Evolutionary conservation across 345 rosid genomes (phyloP), one percentile per base, ranked within the genome.

Genomic region (Kernera saxatilis): DNA sequence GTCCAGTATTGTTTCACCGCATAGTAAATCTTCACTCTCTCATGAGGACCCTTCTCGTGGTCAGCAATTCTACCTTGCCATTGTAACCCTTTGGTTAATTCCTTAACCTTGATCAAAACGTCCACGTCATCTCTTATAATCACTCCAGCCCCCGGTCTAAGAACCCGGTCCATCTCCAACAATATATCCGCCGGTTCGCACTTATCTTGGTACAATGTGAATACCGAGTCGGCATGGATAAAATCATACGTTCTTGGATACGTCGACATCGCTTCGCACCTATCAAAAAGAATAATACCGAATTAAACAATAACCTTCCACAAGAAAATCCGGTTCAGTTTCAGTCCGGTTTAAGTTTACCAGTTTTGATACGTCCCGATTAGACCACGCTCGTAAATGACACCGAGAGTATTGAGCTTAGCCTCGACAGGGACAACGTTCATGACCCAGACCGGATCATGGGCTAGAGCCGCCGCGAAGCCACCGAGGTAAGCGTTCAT

Each of bases 221-320:
- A 89, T 36, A 94, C 64, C 17, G 96, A 88, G 51, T 81, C 87
- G 0, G 89, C 96, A 45, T 94, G 99, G 57, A 94, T 84, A 33
- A 91, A 87, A 62, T 91, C 99, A 44, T 89, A 91, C 54, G 99
- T 94, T 56, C 99, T 83, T 12, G 99, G 99, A 71, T 91, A 94
- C 8, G 96, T 94, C 30, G 99, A 94, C 99, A 94, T 89, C 32
- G 99, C 97, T 72, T 94, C 81, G 23, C 81, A 78, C 81, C 81
- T 78, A 36, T 25, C 54, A 12, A 36, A 25, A 7, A 0, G 3
- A 44, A 2, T 17, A 25, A 14, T 22, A 39, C 3, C 62, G 17
- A 40, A 51, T 59, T 60, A 64, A 70, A 56, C 22, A 8, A 57
- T 18, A 23, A 51, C 35, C 46, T 51, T 8, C 2, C 26, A 12